These are phyloP conservation scores for Harringtonia lauricola DNA, from an alignment of 2,329 filamentous ascomycete species.

Conservation along the genomic window DNA sequence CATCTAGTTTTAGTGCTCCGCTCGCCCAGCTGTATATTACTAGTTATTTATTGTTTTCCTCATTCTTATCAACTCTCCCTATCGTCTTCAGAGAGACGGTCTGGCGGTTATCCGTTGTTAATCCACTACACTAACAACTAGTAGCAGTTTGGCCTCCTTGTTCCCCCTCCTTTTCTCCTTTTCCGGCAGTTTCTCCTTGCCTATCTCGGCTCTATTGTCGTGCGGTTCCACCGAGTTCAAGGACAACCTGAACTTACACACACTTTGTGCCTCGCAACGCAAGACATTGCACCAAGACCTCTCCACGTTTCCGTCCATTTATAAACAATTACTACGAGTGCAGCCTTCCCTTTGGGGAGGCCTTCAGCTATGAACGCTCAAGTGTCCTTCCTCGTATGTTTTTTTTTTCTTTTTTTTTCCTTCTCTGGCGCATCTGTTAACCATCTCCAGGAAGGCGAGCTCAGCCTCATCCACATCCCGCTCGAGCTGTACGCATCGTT, in stretches of 20 bases:
- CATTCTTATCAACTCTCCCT: too few relatives aligned
- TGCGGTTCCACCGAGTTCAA: too few relatives aligned
- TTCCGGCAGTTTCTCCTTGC: neutral
- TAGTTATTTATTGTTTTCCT: too few relatives aligned
- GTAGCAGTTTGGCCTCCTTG: neutral
- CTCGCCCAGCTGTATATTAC: too few relatives aligned
- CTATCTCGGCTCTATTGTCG: conserved; percentile 4
- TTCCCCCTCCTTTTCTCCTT: neutral
- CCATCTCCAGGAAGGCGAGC: conserved; percentile 62
- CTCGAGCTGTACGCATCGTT: conserved; percentile 66
- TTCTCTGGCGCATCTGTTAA: neutral
- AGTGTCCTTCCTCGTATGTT: conserved; percentile 45
- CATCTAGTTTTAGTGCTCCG: too few relatives aligned
- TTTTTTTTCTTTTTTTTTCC: neutral
- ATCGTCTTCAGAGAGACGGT: neutral
- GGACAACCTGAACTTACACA: too few relatives aligned
- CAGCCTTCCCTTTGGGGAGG: neutral
- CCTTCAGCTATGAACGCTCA: conserved; percentile 40
- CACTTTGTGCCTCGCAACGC: too few relatives aligned
- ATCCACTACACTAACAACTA: neutral
- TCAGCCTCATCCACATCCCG: conserved; percentile 86
- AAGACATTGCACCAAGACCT: too few relatives aligned
- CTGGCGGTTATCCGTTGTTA: neutral
- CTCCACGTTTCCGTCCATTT: too few relatives aligned
- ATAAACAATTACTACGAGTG: too few relatives aligned